A percentile compares a stretch with the other conserved stretches of the same genome.
Evolutionary conservation across 441 rosid species (phyloP).

Genomic region (Isatis lusitanica): DNA sequence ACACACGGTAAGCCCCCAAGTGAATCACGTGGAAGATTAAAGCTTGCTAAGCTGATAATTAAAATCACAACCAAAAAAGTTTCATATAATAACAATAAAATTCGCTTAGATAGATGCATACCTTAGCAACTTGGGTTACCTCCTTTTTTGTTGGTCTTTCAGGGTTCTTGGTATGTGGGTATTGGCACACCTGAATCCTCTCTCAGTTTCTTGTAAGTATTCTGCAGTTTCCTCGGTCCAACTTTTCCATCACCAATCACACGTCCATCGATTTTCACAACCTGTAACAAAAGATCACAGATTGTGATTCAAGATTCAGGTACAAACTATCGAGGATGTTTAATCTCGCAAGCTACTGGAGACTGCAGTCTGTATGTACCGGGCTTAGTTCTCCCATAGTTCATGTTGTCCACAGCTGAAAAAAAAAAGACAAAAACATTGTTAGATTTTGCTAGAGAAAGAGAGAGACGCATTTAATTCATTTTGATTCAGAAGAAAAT

Average conservation of each 20-base stretch:
- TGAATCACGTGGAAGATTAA: not conserved
- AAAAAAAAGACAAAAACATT: not conserved
- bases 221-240: conserved; percentile 60
- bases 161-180: no score
- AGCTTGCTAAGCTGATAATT: not conserved
- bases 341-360: conserved; percentile 1
- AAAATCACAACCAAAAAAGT: no score
- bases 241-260: conserved; percentile 71
- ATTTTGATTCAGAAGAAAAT: not conserved
- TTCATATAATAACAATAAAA: not conserved
- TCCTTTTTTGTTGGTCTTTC: no score
- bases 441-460: not conserved
- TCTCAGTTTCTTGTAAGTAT: conserved; percentile 58
- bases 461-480: not conserved
- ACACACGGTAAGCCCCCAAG: not conserved
- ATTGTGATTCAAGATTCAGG: not conserved
- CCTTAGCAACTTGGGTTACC: no score
- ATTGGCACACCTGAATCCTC: conserved; percentile 73
- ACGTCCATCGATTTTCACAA: conserved; percentile 76
- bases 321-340: not conserved
- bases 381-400: conserved; percentile 80
- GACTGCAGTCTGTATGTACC: conserved; percentile 16
- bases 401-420: conserved; percentile 91
- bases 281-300: conserved; percentile 40
- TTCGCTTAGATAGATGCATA: no score